These are phyloP conservation scores for Saccharomycopsis crataegensis DNA, from an alignment of 1,139 yeast species.

Conservation along the genomic window DNA sequence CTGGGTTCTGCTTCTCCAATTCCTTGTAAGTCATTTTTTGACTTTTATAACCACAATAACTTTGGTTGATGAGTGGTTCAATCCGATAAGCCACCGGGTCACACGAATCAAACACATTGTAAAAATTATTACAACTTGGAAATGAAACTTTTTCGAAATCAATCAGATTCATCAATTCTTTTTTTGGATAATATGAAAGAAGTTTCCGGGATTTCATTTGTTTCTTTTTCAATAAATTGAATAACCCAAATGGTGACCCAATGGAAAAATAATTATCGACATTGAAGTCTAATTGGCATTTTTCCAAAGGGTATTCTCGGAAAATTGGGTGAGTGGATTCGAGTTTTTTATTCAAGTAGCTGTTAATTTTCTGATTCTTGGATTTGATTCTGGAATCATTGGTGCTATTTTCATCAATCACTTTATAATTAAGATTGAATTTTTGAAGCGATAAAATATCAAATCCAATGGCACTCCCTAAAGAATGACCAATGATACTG, in stretches of 20 bases:
- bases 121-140: conserved; percentile 55
- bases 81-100: conserved; percentile 85
- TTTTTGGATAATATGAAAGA: conserved; percentile 1
- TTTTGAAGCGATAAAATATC: conserved; percentile 67
- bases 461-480: conserved; percentile 80
- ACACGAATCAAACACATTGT: conserved; percentile 78
- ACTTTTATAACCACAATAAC: conserved; percentile 38
- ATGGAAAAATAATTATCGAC: conserved; percentile 71
- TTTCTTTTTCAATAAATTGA: conserved; percentile 59
- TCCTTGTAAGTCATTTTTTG: conserved; percentile 21
- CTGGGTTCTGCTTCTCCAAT: conserved; percentile 24
- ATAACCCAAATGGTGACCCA: conserved; percentile 89
- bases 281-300: conserved; percentile 46
- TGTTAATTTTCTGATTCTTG: not conserved
- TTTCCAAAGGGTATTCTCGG: not conserved
- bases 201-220: conserved; percentile 30
- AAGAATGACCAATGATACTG: conserved; percentile 81
- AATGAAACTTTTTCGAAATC: conserved; percentile 20
- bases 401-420: conserved; percentile 21
- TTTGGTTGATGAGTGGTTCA: conserved; percentile 65
- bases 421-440: conserved; percentile 23
- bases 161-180: conserved; percentile 17
- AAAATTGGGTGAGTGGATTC: not conserved
- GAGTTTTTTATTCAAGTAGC: conserved; percentile 1
- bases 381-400: conserved; percentile 16